Evolutionary conservation across 306 rosid genomes (phyloP).

Genomic region (Quercus aquifolioides): DNA sequence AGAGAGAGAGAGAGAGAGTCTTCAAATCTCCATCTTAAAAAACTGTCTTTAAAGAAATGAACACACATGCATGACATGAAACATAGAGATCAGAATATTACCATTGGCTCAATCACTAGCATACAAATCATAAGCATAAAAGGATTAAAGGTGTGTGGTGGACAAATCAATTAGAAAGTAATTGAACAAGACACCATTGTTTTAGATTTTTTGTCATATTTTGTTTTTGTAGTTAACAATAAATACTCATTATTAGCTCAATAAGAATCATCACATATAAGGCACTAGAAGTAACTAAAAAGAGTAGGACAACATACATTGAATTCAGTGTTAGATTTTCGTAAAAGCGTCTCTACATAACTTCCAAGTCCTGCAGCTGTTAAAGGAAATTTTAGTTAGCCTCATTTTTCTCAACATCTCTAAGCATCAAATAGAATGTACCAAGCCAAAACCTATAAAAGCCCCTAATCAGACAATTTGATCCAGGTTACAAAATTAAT

Average conservation of each 20-base stretch:
- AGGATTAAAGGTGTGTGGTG: neutral
- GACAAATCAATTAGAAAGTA: neutral
- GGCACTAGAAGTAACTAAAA: conserved; percentile 7
- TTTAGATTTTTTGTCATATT: neutral
- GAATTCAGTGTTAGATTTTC: conserved; percentile 79
- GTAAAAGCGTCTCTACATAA: conserved; percentile 64
- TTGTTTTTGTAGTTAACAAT: neutral
- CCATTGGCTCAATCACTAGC: neutral
- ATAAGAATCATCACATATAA: neutral
- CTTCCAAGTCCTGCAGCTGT: conserved; percentile 78
- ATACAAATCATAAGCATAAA: neutral
- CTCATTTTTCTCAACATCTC: conserved; percentile 25
- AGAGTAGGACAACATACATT: conserved; percentile 51
- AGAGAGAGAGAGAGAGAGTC: too few relatives aligned
- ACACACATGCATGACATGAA: neutral
- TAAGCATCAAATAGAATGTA: conserved; percentile 7
- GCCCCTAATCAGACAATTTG: neutral
- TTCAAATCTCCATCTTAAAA: too few relatives aligned
- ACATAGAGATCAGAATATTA: neutral
- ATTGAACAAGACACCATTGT: neutral
- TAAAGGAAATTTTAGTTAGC: conserved; percentile 31
- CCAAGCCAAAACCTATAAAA: neutral
- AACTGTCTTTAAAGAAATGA: too few relatives aligned
- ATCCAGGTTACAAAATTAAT: neutral
- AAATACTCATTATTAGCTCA: neutral